Evolutionary conservation across 2,329 filamentous ascomycete genomes (phyloP).

Genomic region (Alternaria infectoria): DNA sequence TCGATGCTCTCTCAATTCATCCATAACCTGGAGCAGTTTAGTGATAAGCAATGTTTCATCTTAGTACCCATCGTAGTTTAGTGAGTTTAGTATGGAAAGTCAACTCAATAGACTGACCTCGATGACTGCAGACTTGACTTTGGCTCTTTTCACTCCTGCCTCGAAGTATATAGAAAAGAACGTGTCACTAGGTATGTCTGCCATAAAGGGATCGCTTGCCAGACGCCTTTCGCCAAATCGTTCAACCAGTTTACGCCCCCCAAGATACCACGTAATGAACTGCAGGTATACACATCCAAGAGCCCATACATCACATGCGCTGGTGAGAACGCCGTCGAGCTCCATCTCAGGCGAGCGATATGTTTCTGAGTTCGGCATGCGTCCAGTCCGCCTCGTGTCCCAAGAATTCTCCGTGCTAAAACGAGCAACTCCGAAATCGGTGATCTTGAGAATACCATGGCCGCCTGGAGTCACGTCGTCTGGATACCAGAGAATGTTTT

Average conservation of each 20-base stretch:
- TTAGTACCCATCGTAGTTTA: too few relatives aligned
- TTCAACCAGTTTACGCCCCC: slow-evolving; percentile 3
- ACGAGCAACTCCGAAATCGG: slow-evolving; percentile 38
- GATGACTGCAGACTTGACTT: background rate
- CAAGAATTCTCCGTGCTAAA: slow-evolving; percentile 6
- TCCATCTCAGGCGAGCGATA: slow-evolving; percentile 51
- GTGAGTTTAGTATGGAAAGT: too few relatives aligned
- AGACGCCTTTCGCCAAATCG: background rate
- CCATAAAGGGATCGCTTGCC: background rate
- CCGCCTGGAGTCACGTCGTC: background rate
- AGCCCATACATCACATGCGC: slow-evolving; percentile 46
- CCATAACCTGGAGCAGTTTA: background rate
- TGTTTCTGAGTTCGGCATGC: slow-evolving; percentile 24
- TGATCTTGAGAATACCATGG: slow-evolving; percentile 34
- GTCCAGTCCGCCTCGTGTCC: background rate
- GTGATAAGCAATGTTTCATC: background rate
- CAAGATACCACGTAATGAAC: slow-evolving; percentile 32
- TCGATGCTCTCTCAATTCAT: background rate
- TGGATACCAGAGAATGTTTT: slow-evolving; percentile 47
- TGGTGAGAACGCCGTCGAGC: slow-evolving; percentile 18
- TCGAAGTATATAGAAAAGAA: background rate
- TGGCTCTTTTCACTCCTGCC: background rate
- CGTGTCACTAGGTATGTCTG: background rate
- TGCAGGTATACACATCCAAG: slow-evolving; percentile 41
- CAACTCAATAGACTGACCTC: background rate